Conservation (phyloP, 768 basidiomycete genomes). For the Phallus indusiatus region DNA sequence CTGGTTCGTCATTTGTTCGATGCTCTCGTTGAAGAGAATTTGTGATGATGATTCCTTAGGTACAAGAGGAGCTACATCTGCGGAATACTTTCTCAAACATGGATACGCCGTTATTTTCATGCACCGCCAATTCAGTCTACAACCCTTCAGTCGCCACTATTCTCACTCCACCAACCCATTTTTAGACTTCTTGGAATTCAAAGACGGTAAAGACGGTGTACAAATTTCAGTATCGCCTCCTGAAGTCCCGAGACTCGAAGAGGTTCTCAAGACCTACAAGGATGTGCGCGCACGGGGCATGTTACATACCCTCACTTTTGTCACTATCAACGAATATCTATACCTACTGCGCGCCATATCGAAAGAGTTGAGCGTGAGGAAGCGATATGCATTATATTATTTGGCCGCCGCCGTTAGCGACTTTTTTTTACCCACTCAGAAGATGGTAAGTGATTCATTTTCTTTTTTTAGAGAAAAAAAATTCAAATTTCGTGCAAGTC, state of each 20-base stretch:
- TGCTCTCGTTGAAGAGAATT: neutral
- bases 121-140: constrained; percentile 94
- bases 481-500: constrained; percentile 51
- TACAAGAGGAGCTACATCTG: constrained; percentile 93
- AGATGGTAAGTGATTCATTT: constrained; percentile 54
- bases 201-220: constrained; percentile 24
- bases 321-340: constrained; percentile 93
- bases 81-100: constrained; percentile 91
- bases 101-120: constrained; percentile 98
- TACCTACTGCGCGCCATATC: constrained; percentile 82
- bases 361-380: constrained; percentile 61
- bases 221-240: constrained; percentile 58
- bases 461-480: neutral
- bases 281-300: constrained; percentile 62
- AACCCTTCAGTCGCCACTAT: constrained; percentile 96
- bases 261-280: constrained; percentile 74
- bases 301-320: constrained; percentile 80
- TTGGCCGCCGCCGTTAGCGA: constrained; percentile 97
- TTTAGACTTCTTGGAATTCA: constrained; percentile 84
- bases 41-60: constrained; percentile 36
- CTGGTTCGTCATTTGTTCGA: constrained; percentile 43
- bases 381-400: constrained; percentile 81
- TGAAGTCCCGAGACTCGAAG: constrained; percentile 55
- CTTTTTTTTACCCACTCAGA: constrained; percentile 89
- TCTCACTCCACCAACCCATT: constrained; percentile 98